phyloP scores from a whole-genome alignment of 805 yeast species.

The Yamadazyma tumulicola region DNA sequence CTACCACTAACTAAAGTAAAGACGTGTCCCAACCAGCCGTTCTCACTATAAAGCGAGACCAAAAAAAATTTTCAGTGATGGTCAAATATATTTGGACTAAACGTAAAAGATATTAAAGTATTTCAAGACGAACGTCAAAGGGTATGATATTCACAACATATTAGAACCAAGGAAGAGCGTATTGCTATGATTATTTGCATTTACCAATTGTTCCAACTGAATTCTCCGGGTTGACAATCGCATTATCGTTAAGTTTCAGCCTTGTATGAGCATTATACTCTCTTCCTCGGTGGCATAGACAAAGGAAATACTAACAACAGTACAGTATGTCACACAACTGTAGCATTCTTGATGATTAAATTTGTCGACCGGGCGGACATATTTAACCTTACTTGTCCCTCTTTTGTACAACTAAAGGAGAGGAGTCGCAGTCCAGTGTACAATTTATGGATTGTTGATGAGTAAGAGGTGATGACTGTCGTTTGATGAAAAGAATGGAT shows the following conservation, averaged over 20 bases:
- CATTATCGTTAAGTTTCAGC: constrained; percentile 52
- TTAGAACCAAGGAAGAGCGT: not conserved
- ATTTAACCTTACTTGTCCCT: constrained; percentile 35
- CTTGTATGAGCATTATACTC: constrained; percentile 42
- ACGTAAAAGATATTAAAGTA: constrained; percentile 6
- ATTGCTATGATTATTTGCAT: constrained; percentile 45
- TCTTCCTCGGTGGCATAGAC: not conserved
- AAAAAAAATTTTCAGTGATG: too few relatives aligned
- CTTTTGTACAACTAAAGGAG: constrained; percentile 35
- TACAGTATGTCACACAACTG: constrained; percentile 14
- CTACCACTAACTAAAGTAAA: too few relatives aligned
- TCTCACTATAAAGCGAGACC: too few relatives aligned
- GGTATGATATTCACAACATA: too few relatives aligned
- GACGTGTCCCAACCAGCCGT: too few relatives aligned
- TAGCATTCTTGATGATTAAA: constrained; percentile 34
- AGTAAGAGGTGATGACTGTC: constrained; percentile 44
- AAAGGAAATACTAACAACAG: constrained; percentile 15
- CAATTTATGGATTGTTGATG: constrained; percentile 41
- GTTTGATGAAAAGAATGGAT: constrained; percentile 37
- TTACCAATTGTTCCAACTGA: constrained; percentile 54
- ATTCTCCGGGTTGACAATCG: constrained; percentile 47
- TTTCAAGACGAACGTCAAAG: constrained; percentile 5
- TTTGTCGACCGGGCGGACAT: constrained; percentile 54
- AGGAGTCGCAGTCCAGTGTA: constrained; percentile 48
- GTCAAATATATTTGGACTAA: constrained; percentile 1